Evolutionary conservation across 2,329 filamentous ascomycete species (phyloP).

Genomic region (Periglandula ipomoeae): DNA sequence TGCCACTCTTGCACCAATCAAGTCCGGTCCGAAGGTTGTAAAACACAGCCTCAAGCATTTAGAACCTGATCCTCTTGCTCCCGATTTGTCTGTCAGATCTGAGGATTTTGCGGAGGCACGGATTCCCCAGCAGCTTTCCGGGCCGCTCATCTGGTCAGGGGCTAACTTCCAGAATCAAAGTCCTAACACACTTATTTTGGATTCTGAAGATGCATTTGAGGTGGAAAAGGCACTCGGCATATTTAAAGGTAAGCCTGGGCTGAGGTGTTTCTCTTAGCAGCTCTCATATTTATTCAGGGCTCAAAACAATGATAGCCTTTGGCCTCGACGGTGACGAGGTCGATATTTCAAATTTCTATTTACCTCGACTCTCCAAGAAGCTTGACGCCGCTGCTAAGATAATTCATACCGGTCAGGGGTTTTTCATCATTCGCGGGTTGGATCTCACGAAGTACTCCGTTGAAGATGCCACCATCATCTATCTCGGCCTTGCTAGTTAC

Average conservation of each 20-base stretch:
- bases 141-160: conserved; percentile 18
- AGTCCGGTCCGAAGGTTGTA: background rate
- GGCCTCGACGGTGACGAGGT: conserved; percentile 29
- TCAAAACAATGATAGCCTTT: conserved; percentile 11
- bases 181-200: conserved; percentile 12
- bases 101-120: background rate
- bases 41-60: background rate
- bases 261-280: too few species aligned
- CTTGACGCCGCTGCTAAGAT: conserved; percentile 25
- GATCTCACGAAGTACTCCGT: conserved; percentile 35
- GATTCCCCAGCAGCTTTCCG: conserved; percentile 7
- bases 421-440: conserved; percentile 47
- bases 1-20: background rate
- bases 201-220: background rate
- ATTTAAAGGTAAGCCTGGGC: background rate
- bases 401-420: conserved; percentile 35
- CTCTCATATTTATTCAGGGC: too few species aligned
- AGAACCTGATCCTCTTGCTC: too few species aligned
- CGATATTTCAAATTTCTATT: conserved; percentile 27
- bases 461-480: conserved; percentile 46
- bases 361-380: conserved; percentile 25
- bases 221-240: background rate
- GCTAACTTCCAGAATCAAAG: conserved; percentile 11
- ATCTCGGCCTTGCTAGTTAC: conserved; percentile 46
- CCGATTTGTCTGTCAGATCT: background rate